Base-by-base conservation (phyloP, 768 basidiomycete genomes). In the Amanita pseudoporphyria region DNA sequence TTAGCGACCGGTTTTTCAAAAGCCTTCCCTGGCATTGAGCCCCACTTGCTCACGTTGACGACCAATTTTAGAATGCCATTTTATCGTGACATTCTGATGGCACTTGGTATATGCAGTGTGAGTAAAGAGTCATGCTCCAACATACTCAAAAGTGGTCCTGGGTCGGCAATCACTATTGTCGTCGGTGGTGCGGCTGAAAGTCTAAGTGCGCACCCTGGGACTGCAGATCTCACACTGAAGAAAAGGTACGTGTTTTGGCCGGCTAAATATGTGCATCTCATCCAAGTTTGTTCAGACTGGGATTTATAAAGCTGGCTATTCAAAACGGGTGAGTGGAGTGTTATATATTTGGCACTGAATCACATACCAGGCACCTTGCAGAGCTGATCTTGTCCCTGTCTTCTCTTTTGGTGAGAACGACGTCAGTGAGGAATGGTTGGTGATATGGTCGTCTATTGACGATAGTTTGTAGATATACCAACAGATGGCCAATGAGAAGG, bases 401-500 rank as follows among this genome's bases (percentile, higher is more conserved):
- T 98, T 99, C 61, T 94, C 91, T 5, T 99, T 99, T 58, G 96
- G 96, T 10, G 96, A 99, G 71, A 98, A 98, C 62, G 96, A 98
- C 64, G 94, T 94, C 53, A 60, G 79, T 73, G 7, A 9, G 6
- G 10, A 31, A 3, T n/a, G 28, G 5, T 41, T 9, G n/a, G 3
- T 16, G 5, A 6, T 13, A 6, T n/a, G n/a, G 22, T 18, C 30
- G 21, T 16, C 19, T 21, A 6, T n/a, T 31, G 14, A 48, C 10
- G 22, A 51, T 36, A 35, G 26, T 6, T 13, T 16, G 43, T 59
- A 97, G 93, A 96, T 99, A 45, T 99, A 90, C 58, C 77, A 94
- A 54, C 95, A 99, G 70, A 87, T 98, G 83, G 86, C 92, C 2
- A 99, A 97, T 60, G 82, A 92, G 58, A 86, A 83, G 57, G 95